Conservation (phyloP, 2,329 filamentous ascomycete species). For the Clarireedia homoeocarpa region DNA sequence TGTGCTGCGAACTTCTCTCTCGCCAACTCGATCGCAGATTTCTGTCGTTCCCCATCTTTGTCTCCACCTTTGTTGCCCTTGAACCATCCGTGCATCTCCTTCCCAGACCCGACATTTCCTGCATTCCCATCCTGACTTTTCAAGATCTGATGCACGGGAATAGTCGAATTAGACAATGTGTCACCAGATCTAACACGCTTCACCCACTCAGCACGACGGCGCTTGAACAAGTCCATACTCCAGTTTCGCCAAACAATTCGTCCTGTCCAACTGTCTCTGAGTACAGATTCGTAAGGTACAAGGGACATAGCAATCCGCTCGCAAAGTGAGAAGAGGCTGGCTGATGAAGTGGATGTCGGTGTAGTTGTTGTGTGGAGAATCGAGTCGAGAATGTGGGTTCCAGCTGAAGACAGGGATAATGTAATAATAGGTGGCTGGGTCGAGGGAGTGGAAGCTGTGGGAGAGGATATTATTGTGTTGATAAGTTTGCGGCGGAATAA, state of each 20-base stretch:
- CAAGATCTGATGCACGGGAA: not conserved
- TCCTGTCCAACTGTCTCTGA: slow-evolving; percentile 58
- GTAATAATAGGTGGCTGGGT: slow-evolving; percentile 14
- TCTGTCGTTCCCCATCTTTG: slow-evolving; percentile 12
- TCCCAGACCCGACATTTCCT: not conserved
- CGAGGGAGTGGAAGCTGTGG: not conserved
- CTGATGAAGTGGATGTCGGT: slow-evolving; percentile 11
- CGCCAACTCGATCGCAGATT: slow-evolving; percentile 26
- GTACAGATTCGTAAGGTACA: slow-evolving; percentile 45
- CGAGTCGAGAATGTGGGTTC: slow-evolving; percentile 60
- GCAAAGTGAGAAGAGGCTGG: slow-evolving; percentile 52
- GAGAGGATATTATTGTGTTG: slow-evolving; percentile 43
- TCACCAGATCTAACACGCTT: slow-evolving; percentile 35
- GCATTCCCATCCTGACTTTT: slow-evolving; percentile 5
- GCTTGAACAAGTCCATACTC: slow-evolving; percentile 64
- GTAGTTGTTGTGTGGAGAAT: slow-evolving; percentile 40
- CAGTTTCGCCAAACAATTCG: slow-evolving; percentile 67
- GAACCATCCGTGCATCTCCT: not conserved
- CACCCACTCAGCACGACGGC: slow-evolving; percentile 55
- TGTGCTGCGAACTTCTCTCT: slow-evolving; percentile 26
- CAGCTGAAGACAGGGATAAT: slow-evolving; percentile 48
- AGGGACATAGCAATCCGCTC: slow-evolving; percentile 60
- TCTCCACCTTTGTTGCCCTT: slow-evolving; percentile 6
- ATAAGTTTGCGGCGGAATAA: slow-evolving; percentile 57
- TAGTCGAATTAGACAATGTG: not conserved